phyloP scores from a whole-genome alignment of 2,329 filamentous ascomycete species.

The Cladobotryum protrusum region DNA sequence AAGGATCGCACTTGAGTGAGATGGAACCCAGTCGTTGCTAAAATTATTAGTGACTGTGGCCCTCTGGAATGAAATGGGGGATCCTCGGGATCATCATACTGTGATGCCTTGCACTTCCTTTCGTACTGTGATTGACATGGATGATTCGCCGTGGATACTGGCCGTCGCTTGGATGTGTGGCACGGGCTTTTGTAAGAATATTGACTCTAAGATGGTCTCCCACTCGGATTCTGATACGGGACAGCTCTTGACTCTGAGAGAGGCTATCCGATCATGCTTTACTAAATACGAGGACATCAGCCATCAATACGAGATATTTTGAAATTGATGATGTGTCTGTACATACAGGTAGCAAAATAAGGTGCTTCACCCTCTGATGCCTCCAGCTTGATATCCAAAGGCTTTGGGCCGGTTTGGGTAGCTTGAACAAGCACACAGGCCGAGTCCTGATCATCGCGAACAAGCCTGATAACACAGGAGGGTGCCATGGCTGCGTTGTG shows the following conservation, averaged over 20 bases:
- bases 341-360: slow-evolving; percentile 48
- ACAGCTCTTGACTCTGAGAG: slow-evolving; percentile 47
- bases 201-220: slow-evolving; percentile 52
- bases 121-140: slow-evolving; percentile 56
- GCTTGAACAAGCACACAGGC: slow-evolving; percentile 57
- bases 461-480: slow-evolving; percentile 48
- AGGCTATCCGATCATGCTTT: slow-evolving; percentile 48
- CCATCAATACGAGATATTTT: slow-evolving; percentile 7
- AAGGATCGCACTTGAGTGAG: slow-evolving; percentile 46
- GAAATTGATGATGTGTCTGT: slow-evolving; percentile 7
- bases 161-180: slow-evolving; percentile 55
- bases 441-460: slow-evolving; percentile 46
- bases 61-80: background rate
- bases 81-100: slow-evolving; percentile 37
- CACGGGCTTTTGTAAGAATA: slow-evolving; percentile 47
- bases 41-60: slow-evolving; percentile 16
- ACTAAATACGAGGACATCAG: slow-evolving; percentile 31
- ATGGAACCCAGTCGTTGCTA: slow-evolving; percentile 67
- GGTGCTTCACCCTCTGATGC: slow-evolving; percentile 61
- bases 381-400: slow-evolving; percentile 59
- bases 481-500: slow-evolving; percentile 20
- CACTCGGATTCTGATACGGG: slow-evolving; percentile 59
- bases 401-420: slow-evolving; percentile 40
- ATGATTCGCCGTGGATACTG: slow-evolving; percentile 45
- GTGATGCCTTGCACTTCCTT: slow-evolving; percentile 64